These are phyloP conservation scores for Grifola frondosa DNA, from an alignment of 1,284 basidiomycete genomes.

Conservation along the genomic window DNA sequence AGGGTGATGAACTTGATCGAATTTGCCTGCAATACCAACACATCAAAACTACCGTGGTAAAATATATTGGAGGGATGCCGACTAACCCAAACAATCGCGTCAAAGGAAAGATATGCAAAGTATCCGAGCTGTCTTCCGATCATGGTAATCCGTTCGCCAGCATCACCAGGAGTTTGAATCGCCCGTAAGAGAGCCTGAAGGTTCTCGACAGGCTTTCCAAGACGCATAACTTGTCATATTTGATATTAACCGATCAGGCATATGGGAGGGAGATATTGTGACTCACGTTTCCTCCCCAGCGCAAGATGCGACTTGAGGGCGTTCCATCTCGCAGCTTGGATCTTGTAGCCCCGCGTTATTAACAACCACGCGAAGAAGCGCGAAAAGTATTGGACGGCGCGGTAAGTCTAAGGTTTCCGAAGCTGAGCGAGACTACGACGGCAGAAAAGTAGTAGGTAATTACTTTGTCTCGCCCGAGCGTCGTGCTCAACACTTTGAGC, in stretches of 20 bases:
- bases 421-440: slow-evolving; percentile 45
- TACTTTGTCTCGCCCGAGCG: slow-evolving; percentile 88
- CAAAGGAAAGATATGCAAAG: slow-evolving; percentile 85
- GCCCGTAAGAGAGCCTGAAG: slow-evolving; percentile 89
- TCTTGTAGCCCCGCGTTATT: slow-evolving; percentile 59
- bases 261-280: slow-evolving; percentile 1
- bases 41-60: not conserved
- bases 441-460: slow-evolving; percentile 14
- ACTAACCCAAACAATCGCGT: slow-evolving; percentile 83
- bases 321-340: slow-evolving; percentile 71
- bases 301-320: slow-evolving; percentile 81
- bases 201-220: slow-evolving; percentile 95
- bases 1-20: slow-evolving; percentile 70
- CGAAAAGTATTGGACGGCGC: slow-evolving; percentile 89
- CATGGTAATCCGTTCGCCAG: slow-evolving; percentile 78
- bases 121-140: slow-evolving; percentile 88
- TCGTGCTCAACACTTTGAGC: slow-evolving; percentile 79
- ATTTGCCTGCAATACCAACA: slow-evolving; percentile 48
- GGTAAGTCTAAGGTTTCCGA: too few species aligned
- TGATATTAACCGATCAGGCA: not conserved
- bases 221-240: slow-evolving; percentile 72
- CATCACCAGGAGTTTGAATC: slow-evolving; percentile 54
- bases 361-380: slow-evolving; percentile 89
- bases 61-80: not conserved
- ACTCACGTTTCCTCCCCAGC: slow-evolving; percentile 76